Evolutionary conservation across 495 filamentous ascomycete species (phyloP), one percentile per base, ranked within the genome.

Genomic region (Platismatia glauca): DNA sequence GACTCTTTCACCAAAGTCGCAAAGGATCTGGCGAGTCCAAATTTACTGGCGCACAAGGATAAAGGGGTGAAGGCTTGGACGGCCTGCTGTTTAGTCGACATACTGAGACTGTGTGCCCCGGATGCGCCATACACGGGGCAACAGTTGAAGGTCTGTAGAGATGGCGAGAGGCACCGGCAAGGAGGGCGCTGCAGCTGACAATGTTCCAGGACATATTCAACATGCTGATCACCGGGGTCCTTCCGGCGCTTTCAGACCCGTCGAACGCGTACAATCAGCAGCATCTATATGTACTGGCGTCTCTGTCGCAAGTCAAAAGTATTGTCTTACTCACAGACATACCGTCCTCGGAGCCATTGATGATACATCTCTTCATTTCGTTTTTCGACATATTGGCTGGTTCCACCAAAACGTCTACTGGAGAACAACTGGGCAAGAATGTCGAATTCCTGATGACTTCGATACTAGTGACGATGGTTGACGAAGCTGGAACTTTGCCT

Each of bases 311-410:
- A 68, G 86, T 96, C 60, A 96, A 97, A 79, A 96, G 91, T 75
- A 86, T 97, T 39, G 86, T 97, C 35, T 82, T 99, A 37, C 82
- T 99, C 66, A 89, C 89, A n/a, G 95, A 97, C 67, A 84, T 97
- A 48, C 86, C 90, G 5, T 84, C 86, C 44, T 82, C 86, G 22
- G 90, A 94, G 52, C 79, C 79, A 38, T 79, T 97, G 48, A 84
- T 91, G 16, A 78, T 89, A 13, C 82, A 88, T 48, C 83, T 97
- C 13, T 97, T 97, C 71, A 86, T 83, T 2, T 79, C 78, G 56
- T 93, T 92, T 70, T 99, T 99, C 72, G 94, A 99, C 72, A 90
- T 94, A 37, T 84, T 97, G 35, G 93, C 91, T 0, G 86, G 87
- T 0, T 84, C 84, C 13, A 82, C 84, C 8, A 91, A 88, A 68